Conservation (phyloP, 495 filamentous ascomycete genomes). For the Neurospora sp. region DNA sequence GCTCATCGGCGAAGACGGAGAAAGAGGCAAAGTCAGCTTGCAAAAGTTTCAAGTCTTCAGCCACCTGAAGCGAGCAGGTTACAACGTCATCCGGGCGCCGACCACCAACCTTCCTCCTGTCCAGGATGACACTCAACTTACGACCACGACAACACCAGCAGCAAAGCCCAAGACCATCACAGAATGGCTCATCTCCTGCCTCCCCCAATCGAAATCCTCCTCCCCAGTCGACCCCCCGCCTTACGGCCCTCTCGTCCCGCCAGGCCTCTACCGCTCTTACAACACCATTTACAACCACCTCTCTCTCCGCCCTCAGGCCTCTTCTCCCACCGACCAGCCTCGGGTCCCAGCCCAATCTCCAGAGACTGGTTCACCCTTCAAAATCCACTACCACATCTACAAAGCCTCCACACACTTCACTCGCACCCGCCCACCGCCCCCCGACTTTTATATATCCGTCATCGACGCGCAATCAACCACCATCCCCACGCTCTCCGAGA, state of each 20-base stretch:
- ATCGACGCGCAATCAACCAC: conserved; percentile 50
- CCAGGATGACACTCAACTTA: not conserved
- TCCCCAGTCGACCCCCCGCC: conserved; percentile 6
- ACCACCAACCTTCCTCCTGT: conserved; percentile 20
- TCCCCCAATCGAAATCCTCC: conserved; percentile 8
- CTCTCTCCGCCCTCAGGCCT: conserved; percentile 66
- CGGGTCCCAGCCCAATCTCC: conserved; percentile 1
- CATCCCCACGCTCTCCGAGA: conserved; percentile 62
- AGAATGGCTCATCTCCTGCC: conserved; percentile 33
- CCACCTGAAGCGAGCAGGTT: conserved; percentile 73
- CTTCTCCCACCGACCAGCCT: conserved; percentile 31
- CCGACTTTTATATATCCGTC: conserved; percentile 61
- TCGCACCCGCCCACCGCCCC: conserved; percentile 61
- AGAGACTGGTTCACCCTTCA: conserved; percentile 44
- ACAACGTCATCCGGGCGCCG: conserved; percentile 62
- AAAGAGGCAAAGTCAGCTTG: conserved; percentile 50
- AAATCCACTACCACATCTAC: conserved; percentile 66
- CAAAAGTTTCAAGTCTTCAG: conserved; percentile 83
- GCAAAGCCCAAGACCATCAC: conserved; percentile 17
- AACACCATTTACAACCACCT: conserved; percentile 65
- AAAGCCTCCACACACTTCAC: conserved; percentile 56
- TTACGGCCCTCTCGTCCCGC: conserved; percentile 60
- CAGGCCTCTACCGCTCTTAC: conserved; percentile 74
- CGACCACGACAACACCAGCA: not conserved
- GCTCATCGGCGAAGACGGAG: conserved; percentile 54